A percentile compares a stretch with the other conserved stretches of the same genome.
Conservation (phyloP, 306 rosid genomes). For the Sindora glabra region DNA sequence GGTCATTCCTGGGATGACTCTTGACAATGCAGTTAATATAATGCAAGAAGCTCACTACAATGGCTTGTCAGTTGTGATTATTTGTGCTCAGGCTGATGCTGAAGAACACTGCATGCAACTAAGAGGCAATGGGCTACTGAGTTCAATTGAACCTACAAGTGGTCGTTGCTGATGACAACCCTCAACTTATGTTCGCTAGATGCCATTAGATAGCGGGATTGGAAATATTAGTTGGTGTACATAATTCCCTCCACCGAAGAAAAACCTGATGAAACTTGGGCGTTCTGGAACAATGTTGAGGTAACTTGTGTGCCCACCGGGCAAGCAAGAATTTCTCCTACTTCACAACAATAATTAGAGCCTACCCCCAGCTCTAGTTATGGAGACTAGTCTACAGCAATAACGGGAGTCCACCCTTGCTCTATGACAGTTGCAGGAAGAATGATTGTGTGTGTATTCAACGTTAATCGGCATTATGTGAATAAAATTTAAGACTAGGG, state of each 20-base stretch:
- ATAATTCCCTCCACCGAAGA: slow-evolving; percentile 18
- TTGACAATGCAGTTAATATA: slow-evolving; percentile 77
- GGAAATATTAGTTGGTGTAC: slow-evolving; percentile 20
- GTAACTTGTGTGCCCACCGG: too few species aligned
- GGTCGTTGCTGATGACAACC: slow-evolving; percentile 45
- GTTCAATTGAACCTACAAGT: slow-evolving; percentile 83
- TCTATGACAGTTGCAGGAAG: not conserved
- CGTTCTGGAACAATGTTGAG: too few species aligned
- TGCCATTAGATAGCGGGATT: slow-evolving; percentile 2
- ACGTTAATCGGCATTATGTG: slow-evolving; percentile 1
- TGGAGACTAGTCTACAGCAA: too few species aligned
- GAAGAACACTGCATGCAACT: slow-evolving; percentile 92
- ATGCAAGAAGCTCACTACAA: slow-evolving; percentile 91
- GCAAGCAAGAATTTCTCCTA: too few species aligned
- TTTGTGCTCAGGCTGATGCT: slow-evolving; percentile 85
- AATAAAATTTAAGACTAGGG: not conserved
- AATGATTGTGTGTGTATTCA: slow-evolving; percentile 2
- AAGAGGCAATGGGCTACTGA: slow-evolving; percentile 74
- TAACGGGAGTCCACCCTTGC: too few species aligned
- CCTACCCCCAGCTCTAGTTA: too few species aligned
- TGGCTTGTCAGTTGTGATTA: slow-evolving; percentile 78
- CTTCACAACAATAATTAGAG: too few species aligned
- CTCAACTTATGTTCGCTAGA: not conserved
- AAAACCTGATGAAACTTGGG: too few species aligned
- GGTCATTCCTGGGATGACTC: slow-evolving; percentile 85